Evolutionary conservation across 2,329 filamentous ascomycete species (phyloP).

Genomic region (Coniochaeta sp.): DNA sequence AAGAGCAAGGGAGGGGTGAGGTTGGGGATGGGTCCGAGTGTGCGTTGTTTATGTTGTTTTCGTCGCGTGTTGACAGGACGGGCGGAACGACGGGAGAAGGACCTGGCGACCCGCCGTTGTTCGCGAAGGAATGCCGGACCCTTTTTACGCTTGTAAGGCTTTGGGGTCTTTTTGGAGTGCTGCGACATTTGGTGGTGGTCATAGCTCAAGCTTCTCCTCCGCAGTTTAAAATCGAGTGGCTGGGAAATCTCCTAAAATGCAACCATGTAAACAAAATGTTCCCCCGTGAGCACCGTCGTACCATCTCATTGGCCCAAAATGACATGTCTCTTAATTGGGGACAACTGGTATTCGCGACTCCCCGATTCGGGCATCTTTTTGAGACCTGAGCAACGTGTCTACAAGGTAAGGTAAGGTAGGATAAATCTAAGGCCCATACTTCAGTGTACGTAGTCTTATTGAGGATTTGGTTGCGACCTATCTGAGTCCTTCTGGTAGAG

Average conservation of each 20-base stretch:
- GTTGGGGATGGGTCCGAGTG: slow-evolving; percentile 8
- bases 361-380: background rate
- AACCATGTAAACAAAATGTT: background rate
- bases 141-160: background rate
- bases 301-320: background rate
- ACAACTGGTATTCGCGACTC: background rate
- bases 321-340: background rate
- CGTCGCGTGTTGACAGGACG: slow-evolving; percentile 8
- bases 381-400: background rate
- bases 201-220: background rate
- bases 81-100: slow-evolving; percentile 1
- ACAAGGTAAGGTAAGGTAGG: too few species aligned
- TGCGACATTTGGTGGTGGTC: background rate
- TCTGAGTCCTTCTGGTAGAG: too few species aligned
- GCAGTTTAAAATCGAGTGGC: slow-evolving; percentile 8
- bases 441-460: too few species aligned
- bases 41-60: slow-evolving; percentile 28
- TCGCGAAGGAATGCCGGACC: background rate
- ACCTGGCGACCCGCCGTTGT: background rate
- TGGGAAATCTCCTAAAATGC: slow-evolving; percentile 3
- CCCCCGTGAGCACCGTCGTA: background rate
- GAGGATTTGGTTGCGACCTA: too few species aligned
- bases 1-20: slow-evolving; percentile 7
- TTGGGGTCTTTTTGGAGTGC: background rate
- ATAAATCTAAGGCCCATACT: background rate